Evolutionary conservation across 2,329 filamentous ascomycete species (phyloP).

Genomic region (Coniochaeta sp.): DNA sequence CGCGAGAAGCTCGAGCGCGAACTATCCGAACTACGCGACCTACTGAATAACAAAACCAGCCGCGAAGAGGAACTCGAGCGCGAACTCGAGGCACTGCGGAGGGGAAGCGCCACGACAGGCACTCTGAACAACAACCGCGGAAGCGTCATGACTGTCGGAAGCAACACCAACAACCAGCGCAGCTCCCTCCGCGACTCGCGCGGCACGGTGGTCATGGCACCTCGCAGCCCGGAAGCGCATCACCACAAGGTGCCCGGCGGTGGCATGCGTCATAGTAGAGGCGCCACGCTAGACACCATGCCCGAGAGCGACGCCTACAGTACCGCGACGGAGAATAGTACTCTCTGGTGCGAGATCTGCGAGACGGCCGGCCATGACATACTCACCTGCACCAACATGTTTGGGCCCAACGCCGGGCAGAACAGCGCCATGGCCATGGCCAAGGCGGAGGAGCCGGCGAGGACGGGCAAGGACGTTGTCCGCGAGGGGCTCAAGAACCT

Average conservation of each 20-base stretch:
- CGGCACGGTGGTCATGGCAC: conserved; percentile 53
- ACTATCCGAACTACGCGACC: conserved; percentile 66
- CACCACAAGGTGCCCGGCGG: conserved; percentile 27
- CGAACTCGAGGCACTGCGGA: conserved; percentile 63
- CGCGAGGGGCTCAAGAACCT: conserved; percentile 31
- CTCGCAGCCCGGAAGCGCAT: conserved; percentile 37
- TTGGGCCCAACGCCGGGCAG: conserved; percentile 37
- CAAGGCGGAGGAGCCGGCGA: conserved; percentile 10
- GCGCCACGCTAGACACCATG: conserved; percentile 58
- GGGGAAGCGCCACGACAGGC: conserved; percentile 23
- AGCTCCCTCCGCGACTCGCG: conserved; percentile 59
- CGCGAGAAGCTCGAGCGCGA: conserved; percentile 72
- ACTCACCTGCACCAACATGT: conserved; percentile 88
- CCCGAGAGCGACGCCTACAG: conserved; percentile 63
- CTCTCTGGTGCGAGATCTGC: conserved; percentile 91
- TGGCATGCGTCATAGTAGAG: conserved; percentile 28
- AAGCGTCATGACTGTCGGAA: conserved; percentile 42
- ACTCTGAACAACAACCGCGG: conserved; percentile 35
- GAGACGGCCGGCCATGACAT: conserved; percentile 90
- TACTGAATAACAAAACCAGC: conserved; percentile 63
- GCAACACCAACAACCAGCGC: conserved; percentile 33
- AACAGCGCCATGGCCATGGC: conserved; percentile 3
- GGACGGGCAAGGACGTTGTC: conserved; percentile 26
- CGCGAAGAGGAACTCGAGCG: conserved; percentile 82
- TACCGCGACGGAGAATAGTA: conserved; percentile 63